Evolutionary conservation across 352 stramenopile species (phyloP), one percentile per base, ranked within the genome.

Genomic region (Pythium coloratum): DNA sequence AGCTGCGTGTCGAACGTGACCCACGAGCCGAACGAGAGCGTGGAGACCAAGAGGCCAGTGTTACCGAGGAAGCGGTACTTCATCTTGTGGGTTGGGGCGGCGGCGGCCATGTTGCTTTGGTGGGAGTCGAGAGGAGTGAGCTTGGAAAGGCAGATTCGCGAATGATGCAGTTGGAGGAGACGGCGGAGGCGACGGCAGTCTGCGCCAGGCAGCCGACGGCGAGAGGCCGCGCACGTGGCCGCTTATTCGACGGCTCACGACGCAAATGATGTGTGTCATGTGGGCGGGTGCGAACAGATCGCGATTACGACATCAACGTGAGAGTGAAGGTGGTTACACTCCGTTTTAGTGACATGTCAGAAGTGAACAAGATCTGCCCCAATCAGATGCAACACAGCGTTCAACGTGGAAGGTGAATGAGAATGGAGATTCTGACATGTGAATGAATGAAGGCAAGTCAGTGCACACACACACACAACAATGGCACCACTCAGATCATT

Each of bases 61-160:
- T 86, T 76, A 40, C 80, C 80, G 16, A 88, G 75, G 66, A 76
- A 84, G 28, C 78, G 76, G 63, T 88, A 86, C 77, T 83, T 86
- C 80, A 88, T 88, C 51, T 76, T 78, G 72, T 73, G 59, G n/a
- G 59, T 20, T 6, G 59, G 59, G 18, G 64, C 51, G 38, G 46
- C 46, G 44, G 65, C 46, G 55, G 65, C 36, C 26, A 50, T 64
- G 20, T 24, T 2, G 13, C 55, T 57, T 38, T 14, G 76, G 75
- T 40, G 71, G 67, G 59, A 67, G 38, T 18, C 13, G 9, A 10
- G 38, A 44, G 38, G 14, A 18, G 9, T 85, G 33, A 85, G 58
- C 70, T 83, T 80, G 34, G 58, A 32, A 26, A 70, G 14, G 38
- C n/a, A 14, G 81, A 53, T 32, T 66, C 55, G 38, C 78, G 46